Base-by-base conservation (phyloP, 108 stramenopile species). In the Halocafeteria seosinensis region DNA sequence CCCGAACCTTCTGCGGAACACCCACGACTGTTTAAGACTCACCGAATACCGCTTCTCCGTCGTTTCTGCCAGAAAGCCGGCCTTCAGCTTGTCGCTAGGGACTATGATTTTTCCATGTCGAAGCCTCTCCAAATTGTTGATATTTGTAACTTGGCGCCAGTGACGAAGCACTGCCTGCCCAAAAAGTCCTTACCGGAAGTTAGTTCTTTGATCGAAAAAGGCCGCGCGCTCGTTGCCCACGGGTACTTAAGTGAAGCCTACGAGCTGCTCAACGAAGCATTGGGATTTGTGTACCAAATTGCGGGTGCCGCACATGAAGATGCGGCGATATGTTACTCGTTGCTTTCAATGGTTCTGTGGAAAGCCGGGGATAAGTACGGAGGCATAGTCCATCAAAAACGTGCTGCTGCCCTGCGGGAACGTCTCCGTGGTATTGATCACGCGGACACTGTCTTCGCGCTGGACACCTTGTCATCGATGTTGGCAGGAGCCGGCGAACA, bases 1-100 rank as follows among this genome's bases (percentile, higher is more conserved):
- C n/a, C n/a, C n/a, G n/a, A n/a, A n/a, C n/a, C n/a, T n/a, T n/a
- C n/a, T n/a, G n/a, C n/a, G n/a, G n/a, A n/a, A n/a, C n/a, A n/a
- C n/a, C n/a, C n/a, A n/a, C n/a, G n/a, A n/a, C n/a, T n/a, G n/a
- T n/a, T n/a, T n/a, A n/a, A n/a, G n/a, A n/a, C n/a, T n/a, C 68
- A 33, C 47, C 38, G 51, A 17, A 9, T 6, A 35, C 73, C 90
- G 2, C 66, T 95, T 12, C 61, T 95, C 51, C 76, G 93, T 38
- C 77, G 91, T 34, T 70, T 92, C 37, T 89, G 89, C 66, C 91
- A 92, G 71, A 69, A 84, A 64, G 79, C 83, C 34, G 93, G 93
- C 38, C 70, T 91, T 33, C 74, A 87, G 11, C 70, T 95, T 17
- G 80, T 76, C 8, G 85, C 87, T 1, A 79, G 77, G 61, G 55